Evolutionary conservation across 371 early-diverging fungal genomes (phyloP).

Genomic region (Amoeboaphelidium occidentale): DNA sequence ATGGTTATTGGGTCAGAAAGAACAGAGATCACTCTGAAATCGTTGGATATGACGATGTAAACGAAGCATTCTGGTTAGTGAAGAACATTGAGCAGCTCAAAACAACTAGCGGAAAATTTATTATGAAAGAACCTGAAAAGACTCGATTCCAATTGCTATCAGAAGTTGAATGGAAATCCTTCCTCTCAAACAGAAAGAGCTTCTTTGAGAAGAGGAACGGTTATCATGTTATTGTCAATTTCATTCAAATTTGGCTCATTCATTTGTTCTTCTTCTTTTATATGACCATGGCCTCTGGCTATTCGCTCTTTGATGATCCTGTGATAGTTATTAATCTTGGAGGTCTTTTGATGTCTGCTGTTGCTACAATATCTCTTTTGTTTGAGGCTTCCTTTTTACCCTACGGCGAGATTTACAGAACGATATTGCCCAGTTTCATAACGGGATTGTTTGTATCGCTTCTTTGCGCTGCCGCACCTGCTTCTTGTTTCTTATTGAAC

Average conservation of each 20-base stretch:
- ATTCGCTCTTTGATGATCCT: slow-evolving; percentile 37
- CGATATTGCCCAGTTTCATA: too few relatives aligned
- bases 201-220: slow-evolving; percentile 63
- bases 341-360: not conserved
- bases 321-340: slow-evolving; percentile 5
- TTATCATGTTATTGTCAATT: slow-evolving; percentile 62
- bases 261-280: slow-evolving; percentile 59
- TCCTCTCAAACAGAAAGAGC: slow-evolving; percentile 43
- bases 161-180: slow-evolving; percentile 47
- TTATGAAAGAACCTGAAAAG: slow-evolving; percentile 30
- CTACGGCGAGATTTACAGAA: too few relatives aligned
- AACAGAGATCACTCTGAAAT: slow-evolving; percentile 53
- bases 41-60: slow-evolving; percentile 71
- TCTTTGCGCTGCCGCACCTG: too few relatives aligned
- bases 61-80: slow-evolving; percentile 61
- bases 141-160: slow-evolving; percentile 35
- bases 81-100: slow-evolving; percentile 31
- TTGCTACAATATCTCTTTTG: slow-evolving; percentile 1
- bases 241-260: slow-evolving; percentile 62
- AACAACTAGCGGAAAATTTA: slow-evolving; percentile 22
- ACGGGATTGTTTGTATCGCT: too few relatives aligned
- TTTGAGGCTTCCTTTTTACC: slow-evolving; percentile 5
- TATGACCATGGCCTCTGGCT: slow-evolving; percentile 44
- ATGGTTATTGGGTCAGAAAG: slow-evolving; percentile 6
- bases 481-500: too few relatives aligned